These are phyloP conservation scores for Rhynchospora tenuis DNA, from an alignment of 176 grass and related monocot genomes.

Conservation along the genomic window DNA sequence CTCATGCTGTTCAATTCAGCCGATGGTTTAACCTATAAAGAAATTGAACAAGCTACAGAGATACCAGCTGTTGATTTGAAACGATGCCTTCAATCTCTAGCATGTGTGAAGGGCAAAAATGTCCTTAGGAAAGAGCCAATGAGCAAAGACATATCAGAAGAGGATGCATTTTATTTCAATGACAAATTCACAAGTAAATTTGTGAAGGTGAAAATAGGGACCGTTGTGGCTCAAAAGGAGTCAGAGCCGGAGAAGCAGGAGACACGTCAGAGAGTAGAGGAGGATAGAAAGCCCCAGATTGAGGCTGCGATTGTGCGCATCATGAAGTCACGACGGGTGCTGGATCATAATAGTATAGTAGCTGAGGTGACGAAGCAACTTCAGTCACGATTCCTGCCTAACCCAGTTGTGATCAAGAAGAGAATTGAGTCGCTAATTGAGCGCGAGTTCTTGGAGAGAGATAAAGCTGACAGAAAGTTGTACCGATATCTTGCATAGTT, in stretches of 20 bases:
- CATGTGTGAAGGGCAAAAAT: conserved; percentile 98
- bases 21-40: conserved; percentile 57
- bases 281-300: conserved; percentile 95
- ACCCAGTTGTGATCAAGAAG: conserved; percentile 96
- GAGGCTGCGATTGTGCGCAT: conserved; percentile 95
- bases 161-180: conserved; percentile 87
- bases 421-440: conserved; percentile 92
- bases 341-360: conserved; percentile 97
- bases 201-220: conserved; percentile 95
- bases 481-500: conserved; percentile 93
- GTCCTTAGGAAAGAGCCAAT: conserved; percentile 90
- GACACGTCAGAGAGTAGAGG: conserved; percentile 89
- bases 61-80: conserved; percentile 89
- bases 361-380: conserved; percentile 92
- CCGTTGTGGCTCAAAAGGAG: conserved; percentile 88
- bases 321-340: conserved; percentile 83
- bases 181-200: conserved; percentile 98
- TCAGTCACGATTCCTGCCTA: conserved; percentile 82
- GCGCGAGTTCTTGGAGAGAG: conserved; percentile 95
- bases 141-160: conserved; percentile 97
- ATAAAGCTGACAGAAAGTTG: conserved; percentile 90
- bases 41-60: conserved; percentile 74
- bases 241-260: conserved; percentile 97
- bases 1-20: conserved; percentile 84
- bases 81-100: conserved; percentile 90